Conservation (phyloP, 306 rosid genomes). For the cucumber (Cucumis sativus) region DNA sequence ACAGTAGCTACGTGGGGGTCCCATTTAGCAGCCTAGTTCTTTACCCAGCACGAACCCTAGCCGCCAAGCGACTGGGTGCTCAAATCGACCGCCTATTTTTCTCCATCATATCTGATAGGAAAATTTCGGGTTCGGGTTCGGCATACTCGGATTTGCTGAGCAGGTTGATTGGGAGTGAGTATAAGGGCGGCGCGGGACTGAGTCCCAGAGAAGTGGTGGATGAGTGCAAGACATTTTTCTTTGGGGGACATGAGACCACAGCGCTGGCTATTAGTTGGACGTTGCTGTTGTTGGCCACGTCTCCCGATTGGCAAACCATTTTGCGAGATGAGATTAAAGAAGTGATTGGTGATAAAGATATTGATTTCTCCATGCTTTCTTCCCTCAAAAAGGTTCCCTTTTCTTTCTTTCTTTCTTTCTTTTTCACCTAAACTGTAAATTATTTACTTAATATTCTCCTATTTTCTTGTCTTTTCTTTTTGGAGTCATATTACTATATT, state of each 20-base stretch:
- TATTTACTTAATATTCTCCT: no score
- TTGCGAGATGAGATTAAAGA: slow-evolving; percentile 63
- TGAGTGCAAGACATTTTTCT: slow-evolving; percentile 85
- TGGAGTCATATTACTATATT: no score
- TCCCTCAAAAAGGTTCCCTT: slow-evolving; percentile 51
- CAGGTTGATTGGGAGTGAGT: slow-evolving; percentile 25
- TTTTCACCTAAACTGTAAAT: no score
- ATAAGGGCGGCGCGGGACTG: background rate
- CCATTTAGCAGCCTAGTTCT: slow-evolving; percentile 41
- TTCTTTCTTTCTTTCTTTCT: no score
- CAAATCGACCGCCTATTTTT: slow-evolving; percentile 44
- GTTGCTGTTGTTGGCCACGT: slow-evolving; percentile 52
- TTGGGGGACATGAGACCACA: slow-evolving; percentile 86
- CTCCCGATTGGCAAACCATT: slow-evolving; percentile 57
- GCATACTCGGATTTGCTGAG: slow-evolving; percentile 39
- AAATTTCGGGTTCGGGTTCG: background rate
- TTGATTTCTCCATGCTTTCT: slow-evolving; percentile 42
- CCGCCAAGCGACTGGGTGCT: slow-evolving; percentile 52
- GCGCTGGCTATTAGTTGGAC: slow-evolving; percentile 89
- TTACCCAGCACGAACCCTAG: slow-evolving; percentile 35
- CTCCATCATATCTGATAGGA: slow-evolving; percentile 20
- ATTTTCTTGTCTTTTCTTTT: no score
- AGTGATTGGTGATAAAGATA: slow-evolving; percentile 33
- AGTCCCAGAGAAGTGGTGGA: slow-evolving; percentile 49
- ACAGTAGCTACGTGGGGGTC: slow-evolving; percentile 65